A percentile compares a stretch with the other conserved stretches of the same genome.
phyloP scores from a whole-genome alignment of 1,139 yeast species.

The Yueomyces sp. region DNA sequence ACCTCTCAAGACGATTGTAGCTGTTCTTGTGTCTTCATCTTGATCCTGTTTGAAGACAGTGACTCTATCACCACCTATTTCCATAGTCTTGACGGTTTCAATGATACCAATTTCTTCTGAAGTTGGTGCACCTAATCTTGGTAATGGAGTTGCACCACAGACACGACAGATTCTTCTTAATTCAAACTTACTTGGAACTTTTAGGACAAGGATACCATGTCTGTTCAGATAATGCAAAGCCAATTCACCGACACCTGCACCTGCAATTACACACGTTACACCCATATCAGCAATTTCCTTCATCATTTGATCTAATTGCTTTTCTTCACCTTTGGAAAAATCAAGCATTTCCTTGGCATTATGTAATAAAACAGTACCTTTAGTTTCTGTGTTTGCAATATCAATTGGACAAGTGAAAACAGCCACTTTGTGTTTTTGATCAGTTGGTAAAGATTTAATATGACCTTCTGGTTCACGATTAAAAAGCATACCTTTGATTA shows the following conservation, averaged over 20 bases:
- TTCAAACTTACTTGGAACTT: slow-evolving; percentile 89
- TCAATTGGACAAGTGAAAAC: slow-evolving; percentile 91
- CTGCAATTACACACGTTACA: slow-evolving; percentile 79
- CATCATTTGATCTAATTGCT: slow-evolving; percentile 77
- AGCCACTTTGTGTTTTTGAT: slow-evolving; percentile 65
- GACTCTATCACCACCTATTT: slow-evolving; percentile 96
- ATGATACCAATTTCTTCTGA: slow-evolving; percentile 88
- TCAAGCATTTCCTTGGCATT: slow-evolving; percentile 95
- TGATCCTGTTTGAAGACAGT: slow-evolving; percentile 81
- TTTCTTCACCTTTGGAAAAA: slow-evolving; percentile 92
- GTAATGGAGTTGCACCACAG: slow-evolving; percentile 94
- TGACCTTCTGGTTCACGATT: slow-evolving; percentile 94
- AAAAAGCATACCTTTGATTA: slow-evolving; percentile 95
- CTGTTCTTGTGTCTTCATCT: slow-evolving; percentile 54
- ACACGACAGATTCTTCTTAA: slow-evolving; percentile 88
- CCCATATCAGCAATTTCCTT: slow-evolving; percentile 79
- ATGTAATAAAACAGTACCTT: slow-evolving; percentile 90
- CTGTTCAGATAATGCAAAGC: slow-evolving; percentile 89
- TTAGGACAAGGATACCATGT: slow-evolving; percentile 70
- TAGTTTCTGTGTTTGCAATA: slow-evolving; percentile 88
- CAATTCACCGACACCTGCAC: slow-evolving; percentile 83
- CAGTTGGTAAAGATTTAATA: slow-evolving; percentile 43
- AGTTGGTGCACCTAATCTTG: slow-evolving; percentile 90
- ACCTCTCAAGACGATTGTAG: slow-evolving; percentile 88
- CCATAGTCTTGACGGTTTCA: slow-evolving; percentile 81